Evolutionary conservation across 2,329 filamentous ascomycete genomes (phyloP).

Genomic region (Nigrospora sphaerica): DNA sequence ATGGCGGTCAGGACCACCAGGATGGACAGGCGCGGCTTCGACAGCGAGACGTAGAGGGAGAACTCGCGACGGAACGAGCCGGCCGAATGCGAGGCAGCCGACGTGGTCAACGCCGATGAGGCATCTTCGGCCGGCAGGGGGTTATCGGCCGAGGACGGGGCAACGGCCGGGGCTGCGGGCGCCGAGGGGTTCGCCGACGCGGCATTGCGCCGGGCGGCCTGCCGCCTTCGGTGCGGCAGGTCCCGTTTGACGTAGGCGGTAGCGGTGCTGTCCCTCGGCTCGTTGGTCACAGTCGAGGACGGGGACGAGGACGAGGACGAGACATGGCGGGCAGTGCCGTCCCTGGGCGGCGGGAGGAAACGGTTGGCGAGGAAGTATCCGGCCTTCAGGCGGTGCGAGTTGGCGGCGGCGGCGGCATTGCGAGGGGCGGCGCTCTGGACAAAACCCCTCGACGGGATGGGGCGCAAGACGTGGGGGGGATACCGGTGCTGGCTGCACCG

Average conservation of each 20-base stretch:
- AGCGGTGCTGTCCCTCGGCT: slow-evolving; percentile 1
- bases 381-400: slow-evolving; percentile 3
- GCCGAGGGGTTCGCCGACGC: neutral
- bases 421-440: neutral
- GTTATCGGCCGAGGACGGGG: slow-evolving; percentile 7
- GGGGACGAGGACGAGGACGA: slow-evolving; percentile 2
- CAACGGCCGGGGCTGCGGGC: neutral
- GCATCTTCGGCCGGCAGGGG: slow-evolving; percentile 40
- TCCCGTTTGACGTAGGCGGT: slow-evolving; percentile 9
- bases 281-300: slow-evolving; percentile 1
- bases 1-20: slow-evolving; percentile 88
- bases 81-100: slow-evolving; percentile 40
- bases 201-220: slow-evolving; percentile 13
- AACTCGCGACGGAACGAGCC: slow-evolving; percentile 57
- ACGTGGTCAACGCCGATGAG: slow-evolving; percentile 48
- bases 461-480: neutral
- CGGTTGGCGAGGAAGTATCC: slow-evolving; percentile 22
- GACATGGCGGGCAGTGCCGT: neutral
- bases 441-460: no score
- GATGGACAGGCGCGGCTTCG: slow-evolving; percentile 90
- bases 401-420: neutral
- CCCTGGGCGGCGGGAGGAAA: slow-evolving; percentile 5
- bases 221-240: slow-evolving; percentile 17
- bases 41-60: slow-evolving; percentile 79
- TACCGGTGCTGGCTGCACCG: slow-evolving; percentile 16